Evolutionary conservation across 768 basidiomycete genomes (phyloP).

Genomic region (Tricholoma bakamatsutake): DNA sequence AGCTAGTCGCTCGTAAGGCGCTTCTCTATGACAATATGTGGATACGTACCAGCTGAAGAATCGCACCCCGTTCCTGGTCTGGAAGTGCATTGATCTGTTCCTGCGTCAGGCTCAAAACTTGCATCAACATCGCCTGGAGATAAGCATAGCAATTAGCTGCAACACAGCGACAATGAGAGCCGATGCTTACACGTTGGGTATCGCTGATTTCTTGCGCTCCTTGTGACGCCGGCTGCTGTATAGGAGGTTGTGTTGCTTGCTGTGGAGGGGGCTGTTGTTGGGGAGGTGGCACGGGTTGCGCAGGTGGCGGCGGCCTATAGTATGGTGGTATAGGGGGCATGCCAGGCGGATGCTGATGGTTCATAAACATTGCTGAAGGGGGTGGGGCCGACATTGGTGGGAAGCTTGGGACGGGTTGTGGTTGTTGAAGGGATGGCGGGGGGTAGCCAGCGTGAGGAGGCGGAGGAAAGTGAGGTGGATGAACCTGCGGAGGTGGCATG

Average conservation of each 20-base stretch:
- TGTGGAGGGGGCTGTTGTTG: conserved; percentile 21
- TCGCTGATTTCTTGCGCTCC: conserved; percentile 42
- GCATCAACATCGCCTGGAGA: conserved; percentile 71
- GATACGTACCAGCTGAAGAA: conserved; percentile 65
- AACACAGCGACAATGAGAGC: conserved; percentile 7
- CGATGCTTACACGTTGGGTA: conserved; percentile 36
- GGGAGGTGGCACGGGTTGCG: conserved; percentile 22
- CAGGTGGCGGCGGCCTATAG: conserved; percentile 27
- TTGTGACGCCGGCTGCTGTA: conserved; percentile 24
- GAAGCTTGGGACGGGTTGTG: conserved; percentile 25
- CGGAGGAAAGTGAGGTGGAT: conserved; percentile 22
- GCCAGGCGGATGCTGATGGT: conserved; percentile 25
- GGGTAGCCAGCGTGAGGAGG: conserved; percentile 28
- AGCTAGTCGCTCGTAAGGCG: neutral
- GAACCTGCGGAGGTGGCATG: conserved; percentile 30
- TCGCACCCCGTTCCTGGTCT: conserved; percentile 70
- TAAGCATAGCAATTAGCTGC: conserved; percentile 1
- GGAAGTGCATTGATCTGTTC: conserved; percentile 83
- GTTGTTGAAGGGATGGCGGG: conserved; percentile 24
- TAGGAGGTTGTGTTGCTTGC: conserved; percentile 19
- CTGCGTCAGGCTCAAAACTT: conserved; percentile 74
- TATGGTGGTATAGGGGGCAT: conserved; percentile 29
- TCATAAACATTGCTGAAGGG: conserved; percentile 22
- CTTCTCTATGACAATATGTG: neutral
- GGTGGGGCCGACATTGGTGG: conserved; percentile 26